phyloP scores from a whole-genome alignment of 176 grass and related monocot genomes.

The Raddia guianensis region DNA sequence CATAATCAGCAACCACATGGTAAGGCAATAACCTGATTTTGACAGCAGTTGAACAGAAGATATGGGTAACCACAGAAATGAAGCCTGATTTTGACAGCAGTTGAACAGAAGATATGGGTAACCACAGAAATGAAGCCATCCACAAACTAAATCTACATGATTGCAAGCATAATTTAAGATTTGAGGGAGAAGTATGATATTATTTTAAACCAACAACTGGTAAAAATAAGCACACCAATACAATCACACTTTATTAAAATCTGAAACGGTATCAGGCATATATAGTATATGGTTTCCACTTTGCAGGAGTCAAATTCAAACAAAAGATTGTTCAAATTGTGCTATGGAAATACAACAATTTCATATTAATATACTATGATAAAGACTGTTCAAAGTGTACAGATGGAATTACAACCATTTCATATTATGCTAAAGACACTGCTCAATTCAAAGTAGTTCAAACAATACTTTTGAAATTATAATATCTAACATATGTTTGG shows the following conservation, averaged over 20 bases:
- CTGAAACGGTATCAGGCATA: background rate
- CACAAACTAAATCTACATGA: slow-evolving; percentile 13
- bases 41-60: slow-evolving; percentile 46
- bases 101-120: slow-evolving; percentile 40
- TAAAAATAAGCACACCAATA: background rate
- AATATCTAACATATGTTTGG: background rate
- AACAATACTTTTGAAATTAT: background rate
- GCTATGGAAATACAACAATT: background rate
- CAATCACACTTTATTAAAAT: background rate
- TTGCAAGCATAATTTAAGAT: background rate
- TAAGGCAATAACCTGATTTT: slow-evolving; percentile 86
- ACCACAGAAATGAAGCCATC: slow-evolving; percentile 6
- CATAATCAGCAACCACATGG: slow-evolving; percentile 96
- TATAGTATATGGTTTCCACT: background rate
- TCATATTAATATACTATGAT: background rate
- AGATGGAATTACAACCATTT: no score
- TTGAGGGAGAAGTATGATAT: background rate
- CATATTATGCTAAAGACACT: background rate
- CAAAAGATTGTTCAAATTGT: background rate
- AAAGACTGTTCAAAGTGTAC: no score
- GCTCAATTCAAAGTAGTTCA: no score
- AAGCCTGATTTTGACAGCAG: slow-evolving; percentile 61
- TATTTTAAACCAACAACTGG: background rate
- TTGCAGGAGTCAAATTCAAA: background rate
- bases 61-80: slow-evolving; percentile 31